A percentile compares a stretch with the other conserved stretches of the same genome.
These are phyloP conservation scores for Silene noctiflora DNA, from an alignment of 179 eudicot species.

Conservation along the genomic window DNA sequence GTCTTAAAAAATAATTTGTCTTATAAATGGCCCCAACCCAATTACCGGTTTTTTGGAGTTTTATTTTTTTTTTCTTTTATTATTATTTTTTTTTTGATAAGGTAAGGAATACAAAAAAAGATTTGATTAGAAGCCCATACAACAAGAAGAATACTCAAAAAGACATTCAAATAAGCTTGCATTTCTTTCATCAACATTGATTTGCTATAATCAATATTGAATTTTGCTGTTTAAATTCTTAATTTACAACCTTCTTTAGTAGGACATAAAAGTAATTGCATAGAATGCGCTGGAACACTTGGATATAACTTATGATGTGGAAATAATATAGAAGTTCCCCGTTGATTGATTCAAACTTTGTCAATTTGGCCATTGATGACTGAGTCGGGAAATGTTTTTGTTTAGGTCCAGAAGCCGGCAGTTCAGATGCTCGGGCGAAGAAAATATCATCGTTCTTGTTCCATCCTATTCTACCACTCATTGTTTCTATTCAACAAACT, in stretches of 20 bases:
- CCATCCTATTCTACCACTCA: slow-evolving; percentile 87
- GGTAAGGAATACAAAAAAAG: too few relatives aligned
- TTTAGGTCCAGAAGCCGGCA: slow-evolving; percentile 82
- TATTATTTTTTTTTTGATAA: too few relatives aligned
- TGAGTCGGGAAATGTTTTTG: background rate
- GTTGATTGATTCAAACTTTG: background rate
- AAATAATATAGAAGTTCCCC: background rate
- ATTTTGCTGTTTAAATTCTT: too few relatives aligned
- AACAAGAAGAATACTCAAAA: too few relatives aligned
- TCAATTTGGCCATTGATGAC: background rate
- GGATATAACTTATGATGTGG: background rate
- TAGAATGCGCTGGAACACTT: background rate
- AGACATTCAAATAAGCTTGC: too few relatives aligned
- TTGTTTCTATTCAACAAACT: slow-evolving; percentile 85
- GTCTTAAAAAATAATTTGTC: too few relatives aligned
- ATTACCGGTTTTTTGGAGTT: background rate
- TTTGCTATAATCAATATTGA: too few relatives aligned
- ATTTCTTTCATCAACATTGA: too few relatives aligned
- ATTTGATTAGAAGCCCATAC: too few relatives aligned
- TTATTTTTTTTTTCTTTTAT: too few relatives aligned
- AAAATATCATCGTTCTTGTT: slow-evolving; percentile 85
- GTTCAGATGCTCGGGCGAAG: slow-evolving; percentile 64
- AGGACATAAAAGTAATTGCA: background rate
- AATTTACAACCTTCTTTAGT: too few relatives aligned
- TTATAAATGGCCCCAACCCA: background rate